A percentile compares a stretch with the other conserved stretches of the same genome.
phyloP scores from a whole-genome alignment of 2,329 filamentous ascomycete genomes.

The Leptographium galeiforme region DNA sequence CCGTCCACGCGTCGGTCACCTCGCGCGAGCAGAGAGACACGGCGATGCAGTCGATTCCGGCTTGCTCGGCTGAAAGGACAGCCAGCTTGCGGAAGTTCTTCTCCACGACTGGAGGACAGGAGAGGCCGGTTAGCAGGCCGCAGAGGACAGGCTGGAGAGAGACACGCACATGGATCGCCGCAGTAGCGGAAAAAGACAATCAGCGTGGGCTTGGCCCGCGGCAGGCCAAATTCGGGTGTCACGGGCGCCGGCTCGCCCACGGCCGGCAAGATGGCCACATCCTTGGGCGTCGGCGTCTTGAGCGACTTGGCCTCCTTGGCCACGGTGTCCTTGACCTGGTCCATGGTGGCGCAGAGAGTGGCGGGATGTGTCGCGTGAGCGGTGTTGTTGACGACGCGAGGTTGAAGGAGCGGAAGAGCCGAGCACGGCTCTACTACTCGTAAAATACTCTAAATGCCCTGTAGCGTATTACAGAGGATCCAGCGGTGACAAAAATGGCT shows the following conservation, averaged over 20 bases:
- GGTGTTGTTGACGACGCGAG: too few species aligned
- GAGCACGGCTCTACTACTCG: too few species aligned
- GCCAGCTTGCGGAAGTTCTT: slow-evolving; percentile 47
- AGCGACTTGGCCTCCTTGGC: background rate
- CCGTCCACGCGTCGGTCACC: slow-evolving; percentile 44
- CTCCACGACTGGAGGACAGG: slow-evolving; percentile 43
- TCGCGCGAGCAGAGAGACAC: slow-evolving; percentile 44
- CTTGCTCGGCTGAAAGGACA: slow-evolving; percentile 34
- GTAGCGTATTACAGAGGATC: too few species aligned
- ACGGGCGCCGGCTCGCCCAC: slow-evolving; percentile 43
- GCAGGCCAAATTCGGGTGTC: slow-evolving; percentile 36
- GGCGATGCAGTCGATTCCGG: slow-evolving; percentile 42
- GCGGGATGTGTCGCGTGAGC: background rate
- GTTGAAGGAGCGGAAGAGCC: too few species aligned
- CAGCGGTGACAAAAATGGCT: too few species aligned
- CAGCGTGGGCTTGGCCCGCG: slow-evolving; percentile 41
- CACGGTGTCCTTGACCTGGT: background rate
- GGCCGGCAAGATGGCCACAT: slow-evolving; percentile 32
- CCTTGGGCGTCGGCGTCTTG: slow-evolving; percentile 14
- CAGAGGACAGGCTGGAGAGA: too few species aligned
- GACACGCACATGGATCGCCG: slow-evolving; percentile 54
- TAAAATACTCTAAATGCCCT: too few species aligned
- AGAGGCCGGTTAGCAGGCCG: background rate
- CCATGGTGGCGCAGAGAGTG: slow-evolving; percentile 7
- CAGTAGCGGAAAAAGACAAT: slow-evolving; percentile 60